Conservation (phyloP, 2,329 filamentous ascomycete species). For the Diplocarpon rosae region DNA sequence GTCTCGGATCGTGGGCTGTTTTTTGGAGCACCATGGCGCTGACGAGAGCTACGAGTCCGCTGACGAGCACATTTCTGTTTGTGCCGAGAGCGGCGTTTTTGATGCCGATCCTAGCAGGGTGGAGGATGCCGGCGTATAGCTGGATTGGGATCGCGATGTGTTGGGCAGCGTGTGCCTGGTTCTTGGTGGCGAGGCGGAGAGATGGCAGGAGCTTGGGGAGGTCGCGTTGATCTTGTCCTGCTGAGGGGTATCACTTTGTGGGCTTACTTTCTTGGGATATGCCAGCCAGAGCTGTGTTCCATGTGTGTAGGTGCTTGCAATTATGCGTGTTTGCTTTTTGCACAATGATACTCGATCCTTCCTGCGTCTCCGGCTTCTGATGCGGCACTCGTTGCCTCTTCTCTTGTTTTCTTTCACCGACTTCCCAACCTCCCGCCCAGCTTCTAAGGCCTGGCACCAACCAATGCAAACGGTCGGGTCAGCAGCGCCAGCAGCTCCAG, state of each 20-base stretch:
- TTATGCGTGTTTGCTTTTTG: no score
- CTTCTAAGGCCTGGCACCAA: no score
- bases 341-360: no score
- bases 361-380: no score
- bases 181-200: slow-evolving; percentile 33
- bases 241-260: not conserved
- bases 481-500: no score
- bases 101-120: slow-evolving; percentile 35
- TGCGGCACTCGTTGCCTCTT: no score
- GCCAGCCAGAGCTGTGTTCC: no score
- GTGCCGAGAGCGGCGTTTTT: slow-evolving; percentile 38
- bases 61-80: slow-evolving; percentile 38
- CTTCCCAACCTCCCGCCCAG: no score
- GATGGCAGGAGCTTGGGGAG: slow-evolving; percentile 24
- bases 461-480: no score
- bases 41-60: slow-evolving; percentile 37
- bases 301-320: no score
- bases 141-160: slow-evolving; percentile 41
- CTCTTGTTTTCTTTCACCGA: no score
- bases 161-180: slow-evolving; percentile 39
- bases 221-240: slow-evolving; percentile 11
- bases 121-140: slow-evolving; percentile 37
- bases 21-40: slow-evolving; percentile 38
- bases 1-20: slow-evolving; percentile 36
- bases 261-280: not conserved